phyloP scores from a whole-genome alignment of 805 yeast genomes.

The Candida boidinii region DNA sequence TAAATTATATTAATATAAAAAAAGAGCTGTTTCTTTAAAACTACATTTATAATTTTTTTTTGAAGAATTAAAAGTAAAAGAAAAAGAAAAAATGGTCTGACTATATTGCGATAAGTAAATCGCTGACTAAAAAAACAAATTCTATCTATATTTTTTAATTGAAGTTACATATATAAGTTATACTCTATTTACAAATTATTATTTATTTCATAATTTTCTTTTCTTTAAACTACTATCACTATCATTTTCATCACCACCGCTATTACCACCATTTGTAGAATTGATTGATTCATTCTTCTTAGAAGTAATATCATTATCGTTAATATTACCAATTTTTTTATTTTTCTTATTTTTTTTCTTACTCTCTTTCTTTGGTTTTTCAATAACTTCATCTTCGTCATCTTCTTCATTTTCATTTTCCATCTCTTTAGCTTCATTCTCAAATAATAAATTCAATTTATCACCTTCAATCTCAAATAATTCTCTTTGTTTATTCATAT shows the following conservation, averaged over 20 bases:
- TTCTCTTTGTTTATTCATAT: slow-evolving; percentile 28
- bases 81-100: too few relatives aligned
- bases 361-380: not conserved
- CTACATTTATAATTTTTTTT: too few relatives aligned
- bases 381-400: not conserved
- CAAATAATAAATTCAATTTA: slow-evolving; percentile 17
- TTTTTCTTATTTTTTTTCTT: slow-evolving; percentile 4
- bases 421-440: slow-evolving; percentile 16
- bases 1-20: too few relatives aligned
- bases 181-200: too few relatives aligned
- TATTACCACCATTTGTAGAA: not conserved
- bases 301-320: slow-evolving; percentile 5
- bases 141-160: too few relatives aligned
- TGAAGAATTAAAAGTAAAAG: too few relatives aligned
- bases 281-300: slow-evolving; percentile 6
- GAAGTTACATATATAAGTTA: too few relatives aligned
- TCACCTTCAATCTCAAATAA: slow-evolving; percentile 21
- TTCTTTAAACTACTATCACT: too few relatives aligned
- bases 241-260: not conserved
- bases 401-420: slow-evolving; percentile 1
- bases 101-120: too few relatives aligned
- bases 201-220: too few relatives aligned
- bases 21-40: too few relatives aligned
- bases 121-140: too few relatives aligned
- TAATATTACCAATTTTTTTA: slow-evolving; percentile 7